Evolutionary conservation across 2,329 filamentous ascomycete genomes (phyloP).

Genomic region (Ophiobolus disseminans): DNA sequence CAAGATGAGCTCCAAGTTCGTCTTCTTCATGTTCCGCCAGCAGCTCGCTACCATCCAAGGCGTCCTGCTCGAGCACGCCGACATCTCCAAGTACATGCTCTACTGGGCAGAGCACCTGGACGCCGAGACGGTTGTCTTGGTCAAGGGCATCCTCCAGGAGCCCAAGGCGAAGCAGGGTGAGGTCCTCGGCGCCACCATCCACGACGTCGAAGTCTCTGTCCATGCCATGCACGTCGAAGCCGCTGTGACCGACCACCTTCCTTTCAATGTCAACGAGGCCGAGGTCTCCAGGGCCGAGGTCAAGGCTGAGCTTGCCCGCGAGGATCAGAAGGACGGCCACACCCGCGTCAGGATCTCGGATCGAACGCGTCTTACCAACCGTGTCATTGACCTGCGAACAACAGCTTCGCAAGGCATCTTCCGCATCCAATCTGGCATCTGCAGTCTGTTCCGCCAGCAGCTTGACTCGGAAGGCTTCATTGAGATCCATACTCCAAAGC

Average conservation of each 20-base stretch:
- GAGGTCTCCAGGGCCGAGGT: constrained; percentile 67
- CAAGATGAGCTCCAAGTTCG: constrained; percentile 79
- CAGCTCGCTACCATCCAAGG: constrained; percentile 85
- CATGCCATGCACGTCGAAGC: constrained; percentile 69
- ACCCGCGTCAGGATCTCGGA: constrained; percentile 70
- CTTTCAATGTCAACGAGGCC: constrained; percentile 74
- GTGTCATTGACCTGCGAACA: constrained; percentile 85
- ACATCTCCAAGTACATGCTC: constrained; percentile 76
- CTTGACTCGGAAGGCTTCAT: constrained; percentile 81
- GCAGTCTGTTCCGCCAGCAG: constrained; percentile 77
- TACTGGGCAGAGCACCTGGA: constrained; percentile 86
- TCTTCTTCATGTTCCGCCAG: constrained; percentile 86
- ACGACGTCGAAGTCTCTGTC: constrained; percentile 78
- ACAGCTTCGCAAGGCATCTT: constrained; percentile 87
- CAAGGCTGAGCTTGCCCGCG: constrained; percentile 57
- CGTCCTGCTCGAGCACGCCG: constrained; percentile 70
- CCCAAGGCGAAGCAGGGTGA: constrained; percentile 71
- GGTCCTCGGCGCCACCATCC: constrained; percentile 76
- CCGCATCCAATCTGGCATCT: constrained; percentile 81
- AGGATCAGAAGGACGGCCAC: constrained; percentile 63
- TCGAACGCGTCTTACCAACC: constrained; percentile 76
- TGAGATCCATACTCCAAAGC: constrained; percentile 92
- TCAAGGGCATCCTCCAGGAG: constrained; percentile 75
- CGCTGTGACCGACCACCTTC: constrained; percentile 66
- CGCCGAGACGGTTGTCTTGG: constrained; percentile 77